Base-by-base conservation (phyloP, 257 asterid species). In the Nicotiana attenuata region DNA sequence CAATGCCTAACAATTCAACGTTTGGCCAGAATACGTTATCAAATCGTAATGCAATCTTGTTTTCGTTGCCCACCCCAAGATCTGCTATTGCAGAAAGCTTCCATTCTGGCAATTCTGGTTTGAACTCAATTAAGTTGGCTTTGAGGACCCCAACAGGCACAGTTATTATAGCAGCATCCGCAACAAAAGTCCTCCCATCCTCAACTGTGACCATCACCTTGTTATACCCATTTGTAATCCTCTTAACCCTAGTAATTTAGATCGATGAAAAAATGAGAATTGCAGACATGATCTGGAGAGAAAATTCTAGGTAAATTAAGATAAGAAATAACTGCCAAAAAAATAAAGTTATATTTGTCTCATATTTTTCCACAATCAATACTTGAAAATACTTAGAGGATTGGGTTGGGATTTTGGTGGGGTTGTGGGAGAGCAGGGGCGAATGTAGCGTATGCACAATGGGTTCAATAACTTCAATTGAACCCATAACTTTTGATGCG, bases 41-140 rank as follows among this genome's bases (percentile, higher is more conserved):
- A 78, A 94, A 96, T 82, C 77, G 88, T 75, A 96, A 82, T 5
- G 98, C 98, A 33, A 96, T 90, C 88, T 96, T 96, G 63, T 96
- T 94, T 88, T 96, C 99, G 45, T 92, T 96, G 77, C 99, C 99
- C 59, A 96, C 85, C 11, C 99, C 99, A 64, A 96, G 98, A 81
- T 94, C 98, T 13, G 95, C 88, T 85, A 96, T 93, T 33, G 99
- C 99, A 85, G 95, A 77, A 55, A 84, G 90, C 85, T 96, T 96
- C 99, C 99, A 96, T 22, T 93, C 96, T 24, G 99, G 99, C 61
- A 96, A 89, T 85, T 88, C 89, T 14, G 98, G 99, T 88, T 92
- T 92, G 82, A 96, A 96, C 81, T 93, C 89, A 10, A 96, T 96
- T 68, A 87, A 28, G 85, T 92, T 88, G 71, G 98, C 91, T 91